Evolutionary conservation across 257 asterid genomes (phyloP).

Genomic region (Scutellaria baicalensis): DNA sequence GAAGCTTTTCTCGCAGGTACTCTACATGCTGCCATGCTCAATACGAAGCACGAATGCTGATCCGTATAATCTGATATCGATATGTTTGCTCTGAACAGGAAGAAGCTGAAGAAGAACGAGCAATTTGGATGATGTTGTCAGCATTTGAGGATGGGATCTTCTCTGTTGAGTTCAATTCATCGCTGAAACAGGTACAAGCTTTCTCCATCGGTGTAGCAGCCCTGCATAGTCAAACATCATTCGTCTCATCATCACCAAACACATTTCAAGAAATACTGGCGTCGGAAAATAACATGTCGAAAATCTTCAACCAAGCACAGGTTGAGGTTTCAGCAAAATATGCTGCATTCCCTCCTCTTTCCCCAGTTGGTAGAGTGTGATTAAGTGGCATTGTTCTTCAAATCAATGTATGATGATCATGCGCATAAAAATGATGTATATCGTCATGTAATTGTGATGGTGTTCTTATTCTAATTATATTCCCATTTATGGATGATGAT

Average conservation of each 20-base stretch:
- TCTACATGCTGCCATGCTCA: not conserved
- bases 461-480: too few species aligned
- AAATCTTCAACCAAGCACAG: conserved; percentile 7
- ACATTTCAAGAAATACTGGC: conserved; percentile 13
- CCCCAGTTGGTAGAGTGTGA: conserved; percentile 49
- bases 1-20: conserved; percentile 62
- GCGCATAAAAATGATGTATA: not conserved
- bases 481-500: too few species aligned
- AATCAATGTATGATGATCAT: not conserved
- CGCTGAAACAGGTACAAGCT: conserved; percentile 53
- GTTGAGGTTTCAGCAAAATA: conserved; percentile 32
- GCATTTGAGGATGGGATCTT: conserved; percentile 57
- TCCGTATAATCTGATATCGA: not conserved
- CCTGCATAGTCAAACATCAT: conserved; percentile 31
- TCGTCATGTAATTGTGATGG: too few species aligned
- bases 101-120: conserved; percentile 28
- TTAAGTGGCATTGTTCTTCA: not conserved
- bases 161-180: conserved; percentile 57
- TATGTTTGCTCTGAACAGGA: conserved; percentile 30
- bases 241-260: conserved; percentile 15
- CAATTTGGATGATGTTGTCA: conserved; percentile 36
- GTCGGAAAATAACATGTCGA: conserved; percentile 13
- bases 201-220: conserved; percentile 55
- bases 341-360: conserved; percentile 36
- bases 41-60: not conserved